Percentiles rank a stretch among this genome's conserved stretches.
Conservation (phyloP, 1,139 yeast species). For the Waltiozyma sp. region DNA sequence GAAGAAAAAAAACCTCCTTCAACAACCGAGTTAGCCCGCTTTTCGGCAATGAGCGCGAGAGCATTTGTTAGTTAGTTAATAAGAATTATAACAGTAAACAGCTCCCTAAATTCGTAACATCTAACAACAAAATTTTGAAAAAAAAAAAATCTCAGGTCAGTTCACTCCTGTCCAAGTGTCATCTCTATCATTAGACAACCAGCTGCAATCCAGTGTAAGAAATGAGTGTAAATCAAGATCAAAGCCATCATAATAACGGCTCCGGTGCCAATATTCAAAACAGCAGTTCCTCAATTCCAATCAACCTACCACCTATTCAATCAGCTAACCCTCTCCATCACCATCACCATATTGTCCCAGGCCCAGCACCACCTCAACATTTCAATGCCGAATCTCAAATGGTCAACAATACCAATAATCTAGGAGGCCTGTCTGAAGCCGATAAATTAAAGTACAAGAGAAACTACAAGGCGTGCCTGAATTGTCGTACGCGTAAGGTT, state of each 20-base stretch:
- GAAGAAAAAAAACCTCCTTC: no score
- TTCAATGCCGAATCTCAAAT: background rate
- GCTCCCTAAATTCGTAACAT: no score
- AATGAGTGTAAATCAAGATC: background rate
- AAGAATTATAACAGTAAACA: no score
- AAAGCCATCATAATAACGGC: background rate
- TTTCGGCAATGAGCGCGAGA: no score
- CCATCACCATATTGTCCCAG: background rate
- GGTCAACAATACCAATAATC: background rate
- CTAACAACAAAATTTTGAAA: no score
- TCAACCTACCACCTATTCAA: background rate
- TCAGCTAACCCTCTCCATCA: background rate
- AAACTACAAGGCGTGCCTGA: slow-evolving; percentile 73
- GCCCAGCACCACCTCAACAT: background rate
- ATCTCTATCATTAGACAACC: background rate
- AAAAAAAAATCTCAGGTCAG: no score
- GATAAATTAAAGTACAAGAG: slow-evolving; percentile 26
- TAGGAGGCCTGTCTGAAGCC: slow-evolving; percentile 2
- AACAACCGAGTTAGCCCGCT: no score
- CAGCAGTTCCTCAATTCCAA: background rate
- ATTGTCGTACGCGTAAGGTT: slow-evolving; percentile 73
- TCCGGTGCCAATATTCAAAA: background rate
- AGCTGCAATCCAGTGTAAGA: background rate
- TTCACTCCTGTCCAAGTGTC: no score
- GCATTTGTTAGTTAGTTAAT: no score